Evolutionary conservation across 805 yeast species (phyloP), one percentile per base, ranked within the genome.

Genomic region (Sugiyamaella valdiviana): DNA sequence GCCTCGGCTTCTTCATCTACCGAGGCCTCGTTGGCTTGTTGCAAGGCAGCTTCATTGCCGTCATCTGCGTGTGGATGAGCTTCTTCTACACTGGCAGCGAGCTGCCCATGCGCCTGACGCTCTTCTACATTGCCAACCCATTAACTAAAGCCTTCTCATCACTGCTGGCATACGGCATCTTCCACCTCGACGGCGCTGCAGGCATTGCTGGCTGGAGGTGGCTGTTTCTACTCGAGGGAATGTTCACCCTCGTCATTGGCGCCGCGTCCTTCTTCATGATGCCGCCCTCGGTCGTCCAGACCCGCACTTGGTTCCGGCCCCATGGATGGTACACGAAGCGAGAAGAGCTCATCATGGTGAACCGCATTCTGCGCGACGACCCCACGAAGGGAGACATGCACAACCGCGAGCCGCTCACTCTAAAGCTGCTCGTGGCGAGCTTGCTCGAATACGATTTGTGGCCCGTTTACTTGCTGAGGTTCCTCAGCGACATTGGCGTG

Each of bases 41-140:
- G 24, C 80, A 81, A 61, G 85, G 85, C 50, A 84, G 85, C 0
- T 79, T 79, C 49, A 79, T 82, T 52, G 78, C 82, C 36, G 85
- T 80, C 52, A 63, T 76, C 29, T 71, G 76, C 48, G 60, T 80
- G 44, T 82, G 82, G 79, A 64, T 81, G 65, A 74, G 81, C 2
- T 82, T 80, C 62, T 82, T 79, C 62, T 82, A 76, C 62, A 80
- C 77, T 1, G 57, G 74, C n/a, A 59, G 66, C 15, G 85, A 82
- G 59, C 64, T 81, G 15, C 72, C 84, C 0, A 62, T 77, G 24
- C 67, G 85, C 50, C 61, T 80, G 37, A 73, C 83, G 1, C 69
- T 69, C 53, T 81, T 81, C 61, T 80, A 80, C 72, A 69, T 75
- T 37, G 71, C 82, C 3, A 66, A 72, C 51, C 74, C 80, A 0